Percentiles rank a stretch among this genome's conserved stretches.
These are phyloP conservation scores for Pestalotiopsis sp. DNA, from an alignment of 2,329 filamentous ascomycete genomes.

Conservation along the genomic window DNA sequence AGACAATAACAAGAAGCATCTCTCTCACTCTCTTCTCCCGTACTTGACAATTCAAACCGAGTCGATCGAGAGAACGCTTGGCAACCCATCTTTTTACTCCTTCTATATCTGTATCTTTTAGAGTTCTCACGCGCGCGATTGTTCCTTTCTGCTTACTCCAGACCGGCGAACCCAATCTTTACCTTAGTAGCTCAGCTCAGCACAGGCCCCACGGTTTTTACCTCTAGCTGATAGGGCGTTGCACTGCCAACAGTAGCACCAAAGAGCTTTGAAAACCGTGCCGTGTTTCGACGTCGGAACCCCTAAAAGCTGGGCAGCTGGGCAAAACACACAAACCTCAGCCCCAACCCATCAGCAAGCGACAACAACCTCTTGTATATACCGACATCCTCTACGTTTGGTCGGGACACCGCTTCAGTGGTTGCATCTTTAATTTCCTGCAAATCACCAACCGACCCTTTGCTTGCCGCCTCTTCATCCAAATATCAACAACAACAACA, in stretches of 20 bases:
- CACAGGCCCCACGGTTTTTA: not conserved
- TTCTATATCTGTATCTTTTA: not conserved
- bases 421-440: not conserved
- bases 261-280: conserved; percentile 7
- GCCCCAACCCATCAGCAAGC: not conserved
- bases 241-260: conserved; percentile 2
- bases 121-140: not conserved
- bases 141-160: not conserved
- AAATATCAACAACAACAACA: not conserved
- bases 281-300: conserved; percentile 9
- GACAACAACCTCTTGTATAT: not conserved
- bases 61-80: not conserved
- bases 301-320: not conserved
- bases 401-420: not conserved
- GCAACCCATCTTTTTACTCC: not conserved
- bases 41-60: not conserved
- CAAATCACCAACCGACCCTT: not conserved
- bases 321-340: not conserved
- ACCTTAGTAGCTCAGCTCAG: not conserved
- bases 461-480: not conserved
- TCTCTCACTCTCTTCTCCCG: not conserved
- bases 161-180: not conserved
- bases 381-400: not conserved
- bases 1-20: not conserved
- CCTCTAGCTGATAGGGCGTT: not conserved